These are phyloP conservation scores for Naematelia aurantialba DNA, from an alignment of 768 basidiomycete genomes.

Conservation along the genomic window DNA sequence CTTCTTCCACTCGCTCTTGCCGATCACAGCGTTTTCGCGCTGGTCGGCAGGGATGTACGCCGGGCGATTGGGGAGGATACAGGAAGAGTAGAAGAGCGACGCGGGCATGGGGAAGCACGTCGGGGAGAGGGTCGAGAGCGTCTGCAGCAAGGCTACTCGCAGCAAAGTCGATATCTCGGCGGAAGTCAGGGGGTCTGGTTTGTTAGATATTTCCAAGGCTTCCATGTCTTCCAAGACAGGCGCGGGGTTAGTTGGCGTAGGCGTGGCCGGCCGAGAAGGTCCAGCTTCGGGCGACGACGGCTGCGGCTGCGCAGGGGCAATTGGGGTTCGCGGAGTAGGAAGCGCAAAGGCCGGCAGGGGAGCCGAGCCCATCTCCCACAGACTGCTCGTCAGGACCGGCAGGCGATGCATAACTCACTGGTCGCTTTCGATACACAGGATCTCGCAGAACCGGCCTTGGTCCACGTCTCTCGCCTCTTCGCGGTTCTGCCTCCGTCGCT, in stretches of 20 bases:
- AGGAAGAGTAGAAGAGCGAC: constrained; percentile 68
- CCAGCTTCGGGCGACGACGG: constrained; percentile 1
- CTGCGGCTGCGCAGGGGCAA: constrained; percentile 19
- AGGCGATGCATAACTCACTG: constrained; percentile 26
- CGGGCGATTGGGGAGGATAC: constrained; percentile 76
- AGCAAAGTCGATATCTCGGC: constrained; percentile 39
- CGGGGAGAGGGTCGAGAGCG: constrained; percentile 52
- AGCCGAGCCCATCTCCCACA: constrained; percentile 45
- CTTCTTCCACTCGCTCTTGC: constrained; percentile 74
- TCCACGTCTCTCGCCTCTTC: constrained; percentile 31
- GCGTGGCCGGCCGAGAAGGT: constrained; percentile 10
- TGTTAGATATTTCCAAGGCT: not conserved
- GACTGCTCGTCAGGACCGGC: constrained; percentile 17
- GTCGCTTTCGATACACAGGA: constrained; percentile 44
- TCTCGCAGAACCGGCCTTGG: constrained; percentile 44
- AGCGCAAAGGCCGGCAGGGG: constrained; percentile 19
- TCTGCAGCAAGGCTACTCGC: constrained; percentile 31
- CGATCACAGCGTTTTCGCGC: constrained; percentile 56
- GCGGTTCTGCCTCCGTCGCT: constrained; percentile 25
- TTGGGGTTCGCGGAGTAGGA: constrained; percentile 20
- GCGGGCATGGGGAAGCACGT: constrained; percentile 71
- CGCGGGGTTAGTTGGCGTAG: not conserved
- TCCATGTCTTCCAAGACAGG: too few species aligned
- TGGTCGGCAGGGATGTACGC: constrained; percentile 56
- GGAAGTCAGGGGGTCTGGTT: constrained; percentile 11